phyloP scores from a whole-genome alignment of 306 rosid species.

The Oxytropis ochrocephala region DNA sequence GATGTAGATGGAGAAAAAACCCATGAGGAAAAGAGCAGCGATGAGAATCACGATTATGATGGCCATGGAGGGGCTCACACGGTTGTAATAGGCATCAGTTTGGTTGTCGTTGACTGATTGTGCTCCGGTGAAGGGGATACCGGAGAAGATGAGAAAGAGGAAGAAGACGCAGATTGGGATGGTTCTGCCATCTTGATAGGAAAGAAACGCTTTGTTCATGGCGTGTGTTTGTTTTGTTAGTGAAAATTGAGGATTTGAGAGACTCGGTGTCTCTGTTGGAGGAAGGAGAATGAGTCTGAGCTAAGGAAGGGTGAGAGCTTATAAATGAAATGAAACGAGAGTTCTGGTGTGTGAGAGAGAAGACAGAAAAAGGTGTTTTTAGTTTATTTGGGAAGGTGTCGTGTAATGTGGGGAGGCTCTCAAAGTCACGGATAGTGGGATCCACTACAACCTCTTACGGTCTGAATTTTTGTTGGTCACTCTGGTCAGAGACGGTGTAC shows the following conservation, averaged over 20 bases:
- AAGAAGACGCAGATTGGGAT: background rate
- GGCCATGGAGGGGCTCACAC: constrained; percentile 68
- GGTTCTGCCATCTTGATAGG: background rate
- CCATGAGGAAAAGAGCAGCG: constrained; percentile 87
- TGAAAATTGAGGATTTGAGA: background rate
- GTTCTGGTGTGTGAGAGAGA: background rate
- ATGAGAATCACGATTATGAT: constrained; percentile 60
- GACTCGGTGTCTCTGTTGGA: background rate
- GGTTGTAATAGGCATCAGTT: constrained; percentile 14
- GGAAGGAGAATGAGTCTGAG: background rate
- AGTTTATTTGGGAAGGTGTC: constrained; percentile 1
- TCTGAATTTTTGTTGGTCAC: background rate
- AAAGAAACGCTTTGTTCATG: background rate
- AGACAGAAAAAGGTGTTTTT: background rate
- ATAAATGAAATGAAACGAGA: background rate
- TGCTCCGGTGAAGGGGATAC: constrained; percentile 12
- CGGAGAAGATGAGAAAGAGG: background rate
- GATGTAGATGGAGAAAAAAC: constrained; percentile 80
- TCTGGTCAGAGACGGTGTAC: constrained; percentile 38
- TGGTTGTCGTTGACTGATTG: background rate
- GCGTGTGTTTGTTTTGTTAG: background rate
- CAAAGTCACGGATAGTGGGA: background rate
- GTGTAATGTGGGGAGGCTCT: background rate
- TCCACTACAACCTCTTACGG: background rate
- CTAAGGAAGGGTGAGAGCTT: background rate